phyloP scores from a whole-genome alignment of 2,329 filamentous ascomycete genomes.

The Cordyceps fumosorosea region DNA sequence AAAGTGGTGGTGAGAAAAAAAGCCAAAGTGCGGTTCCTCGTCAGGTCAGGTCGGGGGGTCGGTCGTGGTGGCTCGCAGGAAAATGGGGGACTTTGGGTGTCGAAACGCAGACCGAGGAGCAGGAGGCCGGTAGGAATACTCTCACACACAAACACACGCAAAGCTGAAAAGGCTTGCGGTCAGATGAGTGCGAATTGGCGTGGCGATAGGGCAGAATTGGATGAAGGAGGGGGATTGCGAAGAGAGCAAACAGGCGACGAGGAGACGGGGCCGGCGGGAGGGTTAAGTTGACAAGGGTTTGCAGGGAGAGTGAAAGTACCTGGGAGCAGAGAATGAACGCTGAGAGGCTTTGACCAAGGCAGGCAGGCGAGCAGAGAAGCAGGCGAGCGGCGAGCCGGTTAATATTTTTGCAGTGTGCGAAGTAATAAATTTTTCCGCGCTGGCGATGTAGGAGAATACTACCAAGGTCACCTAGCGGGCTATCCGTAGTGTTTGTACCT shows the following conservation, averaged over 20 bases:
- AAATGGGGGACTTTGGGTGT: not conserved
- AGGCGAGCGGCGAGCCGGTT: not conserved
- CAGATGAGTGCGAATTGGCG: slow-evolving; percentile 4
- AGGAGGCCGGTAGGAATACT: not conserved
- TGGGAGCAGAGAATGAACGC: not conserved
- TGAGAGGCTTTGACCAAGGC: not conserved
- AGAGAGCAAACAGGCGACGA: not conserved
- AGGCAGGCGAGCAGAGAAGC: not conserved
- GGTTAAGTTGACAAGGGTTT: slow-evolving; percentile 6
- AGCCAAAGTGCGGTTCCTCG: slow-evolving; percentile 6
- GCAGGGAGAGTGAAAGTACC: slow-evolving; percentile 1
- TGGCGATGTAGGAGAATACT: slow-evolving; percentile 8
- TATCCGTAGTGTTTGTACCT: no score
- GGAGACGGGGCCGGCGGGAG: slow-evolving; percentile 1
- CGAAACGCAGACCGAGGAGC: slow-evolving; percentile 3
- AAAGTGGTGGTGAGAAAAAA: not conserved
- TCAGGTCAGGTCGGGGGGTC: not conserved
- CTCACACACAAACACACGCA: not conserved
- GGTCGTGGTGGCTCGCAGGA: not conserved
- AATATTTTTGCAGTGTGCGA: slow-evolving; percentile 34
- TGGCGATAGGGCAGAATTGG: not conserved
- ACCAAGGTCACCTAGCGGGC: no score
- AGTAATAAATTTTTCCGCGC: slow-evolving; percentile 36
- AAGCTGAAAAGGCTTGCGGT: not conserved
- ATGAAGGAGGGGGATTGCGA: not conserved